Evolutionary conservation across 495 filamentous ascomycete genomes (phyloP), one percentile per base, ranked within the genome.

Genomic region (Echria macrotheca): DNA sequence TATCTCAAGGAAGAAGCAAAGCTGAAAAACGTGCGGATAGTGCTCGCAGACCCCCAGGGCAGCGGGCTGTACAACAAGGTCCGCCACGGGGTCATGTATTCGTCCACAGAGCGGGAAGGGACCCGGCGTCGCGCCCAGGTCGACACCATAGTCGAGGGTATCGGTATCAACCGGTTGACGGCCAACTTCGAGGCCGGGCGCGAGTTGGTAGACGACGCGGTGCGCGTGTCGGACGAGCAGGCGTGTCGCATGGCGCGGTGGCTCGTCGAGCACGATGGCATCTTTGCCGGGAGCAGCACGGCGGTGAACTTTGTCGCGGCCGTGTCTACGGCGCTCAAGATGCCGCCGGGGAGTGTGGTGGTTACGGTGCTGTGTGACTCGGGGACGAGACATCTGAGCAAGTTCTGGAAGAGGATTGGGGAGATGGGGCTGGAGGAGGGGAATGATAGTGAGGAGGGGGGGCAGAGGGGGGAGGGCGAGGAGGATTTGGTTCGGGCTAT

Each of bases 251-350:
- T 99, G 94, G 93, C 91, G 12, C 73, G 87, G 52, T 96, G 89
- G 86, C 69, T 99, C 26, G 93, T 95, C 2, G 91, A 97, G 74
- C 87, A 90, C 57, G 93, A 99, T 63, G 93, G 93, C 0, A 83
- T 99, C 28, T 99, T 99, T 60, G 74, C 88, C 25, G 93, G 93
- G 7, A 95, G 90, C 56, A 95, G 88, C 60, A 95, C 85, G 65
- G 87, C 91, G 14, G 91, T 97, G 12, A 99, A 99, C 61, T 96
- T 90, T 59, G 86, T 96, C 47, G 93, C 90, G 4, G 89, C 93
- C 2, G 86, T 89, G 9, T 79, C 84, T 49, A 82, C 84, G 6
- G 93, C 91, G 17, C 71, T 84, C 60, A 73, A 73, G 47, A 67
- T 97, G 52, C 73, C 73, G 22, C 55, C 55, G 47, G 89, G 85